Base-by-base conservation (phyloP, 2,329 filamentous ascomycete species). In the Cercospora sesami region DNA sequence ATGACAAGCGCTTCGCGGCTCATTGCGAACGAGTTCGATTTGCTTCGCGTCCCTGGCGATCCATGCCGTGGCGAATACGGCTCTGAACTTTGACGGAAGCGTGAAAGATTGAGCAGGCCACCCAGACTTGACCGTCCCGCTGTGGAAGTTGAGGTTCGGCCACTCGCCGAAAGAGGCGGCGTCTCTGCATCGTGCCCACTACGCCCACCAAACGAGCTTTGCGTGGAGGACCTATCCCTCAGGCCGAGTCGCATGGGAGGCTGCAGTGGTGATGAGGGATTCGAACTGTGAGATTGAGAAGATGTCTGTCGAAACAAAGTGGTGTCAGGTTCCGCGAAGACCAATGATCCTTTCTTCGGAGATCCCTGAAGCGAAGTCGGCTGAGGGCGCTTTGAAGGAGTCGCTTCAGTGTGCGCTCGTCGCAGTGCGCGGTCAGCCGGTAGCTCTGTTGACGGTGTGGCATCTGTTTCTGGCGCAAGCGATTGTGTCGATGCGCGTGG, bases 81-180 rank as follows among this genome's bases (percentile, higher is more conserved):
- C 59, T 96, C 93, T 0, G 91, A 91, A 73, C 92, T 92, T 75
- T 96, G 91, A 60, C 94, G 87, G 68, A 97, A 85, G 70, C 94
- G 88, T 70, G 87, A 84, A 36, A 97, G 82, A 14, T 88, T 90
- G 74, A 99, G 89, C 21, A 98, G 83, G 73, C 97, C 95, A 63
- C 94, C 93, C 74, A 99, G 93, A 79, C 94, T 98, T 80, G 94
- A 95, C 64, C 95, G 87, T 5, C 94, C 93, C n/a, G 82, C 85
- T 0, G 90, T 94, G 0, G 93, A 97, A 0, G 90, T 92, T 0
- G 94, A 97, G 5, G 89, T 94, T 62, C 93, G 86, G 3, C 82
- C 84, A 70, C 80, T 83, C 2, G 83, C 84, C 4, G 79, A 81
- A 9, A 79, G 76, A n/a, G 87, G 86, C 4, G 89, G 89, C 3